These are phyloP conservation scores for Simplicillium aogashimaense DNA, from an alignment of 2,329 filamentous ascomycete species.

Conservation along the genomic window DNA sequence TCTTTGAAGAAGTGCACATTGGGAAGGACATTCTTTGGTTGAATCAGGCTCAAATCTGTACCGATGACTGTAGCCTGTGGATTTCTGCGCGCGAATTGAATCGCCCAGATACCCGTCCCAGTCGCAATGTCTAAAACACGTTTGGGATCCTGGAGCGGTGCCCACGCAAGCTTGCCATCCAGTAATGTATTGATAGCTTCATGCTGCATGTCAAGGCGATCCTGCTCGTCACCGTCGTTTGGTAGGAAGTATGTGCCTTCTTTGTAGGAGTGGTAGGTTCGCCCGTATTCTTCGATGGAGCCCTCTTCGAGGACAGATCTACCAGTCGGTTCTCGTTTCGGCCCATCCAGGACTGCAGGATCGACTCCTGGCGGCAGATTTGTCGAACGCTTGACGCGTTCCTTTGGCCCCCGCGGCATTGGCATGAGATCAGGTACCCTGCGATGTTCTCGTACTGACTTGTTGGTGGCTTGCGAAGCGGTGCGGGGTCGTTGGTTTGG, in stretches of 20 bases:
- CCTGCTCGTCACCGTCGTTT: constrained; percentile 44
- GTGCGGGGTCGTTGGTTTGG: too few species aligned
- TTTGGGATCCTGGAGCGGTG: constrained; percentile 24
- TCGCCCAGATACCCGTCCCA: constrained; percentile 52
- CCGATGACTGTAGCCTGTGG: constrained; percentile 28
- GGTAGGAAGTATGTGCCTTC: constrained; percentile 19
- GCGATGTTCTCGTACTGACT: too few species aligned
- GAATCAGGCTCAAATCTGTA: constrained; percentile 48
- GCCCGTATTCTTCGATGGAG: background rate
- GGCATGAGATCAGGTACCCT: too few species aligned
- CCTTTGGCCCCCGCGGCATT: too few species aligned
- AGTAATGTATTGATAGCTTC: constrained; percentile 39
- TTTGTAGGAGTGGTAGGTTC: background rate
- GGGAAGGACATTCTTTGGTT: constrained; percentile 43
- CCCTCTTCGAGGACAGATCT: too few species aligned
- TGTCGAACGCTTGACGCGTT: too few species aligned
- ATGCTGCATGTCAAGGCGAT: constrained; percentile 45
- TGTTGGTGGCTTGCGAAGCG: too few species aligned
- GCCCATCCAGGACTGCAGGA: too few species aligned
- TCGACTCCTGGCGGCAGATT: too few species aligned
- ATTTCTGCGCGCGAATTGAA: constrained; percentile 43
- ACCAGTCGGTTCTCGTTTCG: too few species aligned
- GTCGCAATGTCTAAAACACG: constrained; percentile 48
- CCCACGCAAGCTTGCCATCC: constrained; percentile 31
- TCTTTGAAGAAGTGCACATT: constrained; percentile 55